Evolutionary conservation across 2,329 filamentous ascomycete species (phyloP), one percentile per base, ranked within the genome.

Genomic region (Podosphaera xanthii): DNA sequence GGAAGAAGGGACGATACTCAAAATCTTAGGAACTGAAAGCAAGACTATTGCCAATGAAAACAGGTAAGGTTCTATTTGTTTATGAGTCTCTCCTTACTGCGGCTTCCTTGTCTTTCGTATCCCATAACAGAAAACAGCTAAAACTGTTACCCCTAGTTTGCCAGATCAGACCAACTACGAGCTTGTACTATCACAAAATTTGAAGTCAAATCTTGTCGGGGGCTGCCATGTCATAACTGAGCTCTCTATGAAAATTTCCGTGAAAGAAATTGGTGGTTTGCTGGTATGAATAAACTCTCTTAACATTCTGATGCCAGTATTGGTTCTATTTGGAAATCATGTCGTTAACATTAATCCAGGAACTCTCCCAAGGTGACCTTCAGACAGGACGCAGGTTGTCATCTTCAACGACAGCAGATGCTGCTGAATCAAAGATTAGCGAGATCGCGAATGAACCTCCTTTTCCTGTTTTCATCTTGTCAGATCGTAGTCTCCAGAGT

Each of bases 301-400:
- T 56, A 58, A 30, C 50, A 59, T 38, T 53, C 7, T 38, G 33
- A 31, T 9, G 35, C n/a, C 5, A 3, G 54, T n/a, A 10, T 40
- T 3, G n/a, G 2, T 30, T 22, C n/a, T 38, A 14, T 38, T 8
- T 6, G 44, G 10, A 30, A 9, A 31, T 31, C 10, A 4, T 4
- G 30, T 10, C n/a, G 8, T 14, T 59, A 22, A 59, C 31, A 12
- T 31, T 33, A 31, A 30, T 55, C 50, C 59, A 96, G 91, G 95
- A 96, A 66, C 97, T 91, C 91, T 96, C 96, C 72, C 91, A 96
- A 69, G 96, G 96, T 68, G 82, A 89, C 68, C 80, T 91, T 64
- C 91, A 97, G 71, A 95, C 94, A 71, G 87, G 94, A 70, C 81
- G 91, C 66, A 81, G 91, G 64, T 94, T 91, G 74, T 88, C 87